Evolutionary conservation across 2,329 filamentous ascomycete genomes (phyloP).

Genomic region (Claviceps sp.): DNA sequence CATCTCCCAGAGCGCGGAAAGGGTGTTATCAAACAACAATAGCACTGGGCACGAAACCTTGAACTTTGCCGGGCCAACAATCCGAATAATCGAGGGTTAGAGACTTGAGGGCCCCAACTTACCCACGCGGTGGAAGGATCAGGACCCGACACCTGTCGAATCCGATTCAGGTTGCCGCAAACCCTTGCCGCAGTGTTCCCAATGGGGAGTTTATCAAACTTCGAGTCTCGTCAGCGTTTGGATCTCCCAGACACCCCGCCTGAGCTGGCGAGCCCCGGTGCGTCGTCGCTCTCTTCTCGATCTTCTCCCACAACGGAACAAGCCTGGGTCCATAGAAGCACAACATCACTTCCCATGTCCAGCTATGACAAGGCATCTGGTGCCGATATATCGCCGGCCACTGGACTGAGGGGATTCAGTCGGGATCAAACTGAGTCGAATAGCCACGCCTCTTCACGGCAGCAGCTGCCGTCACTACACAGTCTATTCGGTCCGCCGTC

Average conservation of each 20-base stretch:
- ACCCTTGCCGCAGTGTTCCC: conserved; percentile 18
- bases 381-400: conserved; percentile 28
- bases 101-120: background rate
- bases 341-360: conserved; percentile 42
- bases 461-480: conserved; percentile 42
- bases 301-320: conserved; percentile 29
- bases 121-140: background rate
- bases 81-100: background rate
- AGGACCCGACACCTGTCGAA: background rate
- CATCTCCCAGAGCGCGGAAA: too few species aligned
- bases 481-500: conserved; percentile 40
- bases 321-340: conserved; percentile 26
- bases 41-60: background rate
- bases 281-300: conserved; percentile 32
- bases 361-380: conserved; percentile 37
- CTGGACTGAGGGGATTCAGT: conserved; percentile 22
- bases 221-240: conserved; percentile 37
- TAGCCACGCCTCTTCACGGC: conserved; percentile 20
- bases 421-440: conserved; percentile 22
- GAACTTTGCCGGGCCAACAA: background rate
- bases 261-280: conserved; percentile 38
- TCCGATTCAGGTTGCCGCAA: background rate
- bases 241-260: conserved; percentile 40
- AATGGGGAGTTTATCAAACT: conserved; percentile 42
- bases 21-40: background rate